Percentiles rank a stretch among this genome's conserved stretches.
Conservation (phyloP, 2,329 filamentous ascomycete genomes). For the Laburnicola sp. region DNA sequence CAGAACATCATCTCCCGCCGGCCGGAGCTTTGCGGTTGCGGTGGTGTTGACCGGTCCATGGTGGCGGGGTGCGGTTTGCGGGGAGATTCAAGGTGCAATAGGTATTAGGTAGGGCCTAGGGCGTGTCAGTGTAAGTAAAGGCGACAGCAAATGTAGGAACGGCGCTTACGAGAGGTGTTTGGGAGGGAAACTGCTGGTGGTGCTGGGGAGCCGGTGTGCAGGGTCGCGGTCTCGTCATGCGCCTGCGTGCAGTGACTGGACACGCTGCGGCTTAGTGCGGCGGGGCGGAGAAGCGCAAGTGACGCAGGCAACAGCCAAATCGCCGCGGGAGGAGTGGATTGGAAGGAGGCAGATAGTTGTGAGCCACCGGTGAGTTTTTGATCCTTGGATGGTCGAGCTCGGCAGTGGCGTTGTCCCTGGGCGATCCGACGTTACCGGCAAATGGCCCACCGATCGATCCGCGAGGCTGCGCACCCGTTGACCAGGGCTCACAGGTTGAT, state of each 20-base stretch:
- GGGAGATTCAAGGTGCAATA: slow-evolving; percentile 5
- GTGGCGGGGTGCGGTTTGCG: slow-evolving; percentile 10
- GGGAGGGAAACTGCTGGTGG: slow-evolving; percentile 12
- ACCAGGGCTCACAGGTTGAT: background rate
- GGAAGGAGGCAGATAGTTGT: slow-evolving; percentile 6
- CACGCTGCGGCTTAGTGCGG: slow-evolving; percentile 18
- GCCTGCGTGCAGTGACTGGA: slow-evolving; percentile 20
- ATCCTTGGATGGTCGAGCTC: slow-evolving; percentile 16
- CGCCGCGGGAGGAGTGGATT: background rate
- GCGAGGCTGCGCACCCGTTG: background rate
- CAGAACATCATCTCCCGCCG: slow-evolving; percentile 76
- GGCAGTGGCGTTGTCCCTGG: slow-evolving; percentile 35
- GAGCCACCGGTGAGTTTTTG: slow-evolving; percentile 26
- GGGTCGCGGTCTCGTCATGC: slow-evolving; percentile 28
- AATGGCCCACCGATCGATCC: slow-evolving; percentile 23
- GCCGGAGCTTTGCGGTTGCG: slow-evolving; percentile 24
- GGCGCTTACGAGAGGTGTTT: slow-evolving; percentile 17
- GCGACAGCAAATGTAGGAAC: background rate
- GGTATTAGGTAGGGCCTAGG: slow-evolving; percentile 11
- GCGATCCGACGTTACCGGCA: slow-evolving; percentile 17
- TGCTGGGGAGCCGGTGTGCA: slow-evolving; percentile 13
- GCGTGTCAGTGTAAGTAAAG: slow-evolving; percentile 7
- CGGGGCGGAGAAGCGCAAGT: slow-evolving; percentile 16
- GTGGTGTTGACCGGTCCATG: slow-evolving; percentile 28
- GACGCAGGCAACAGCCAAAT: background rate